Base-by-base conservation (phyloP, 129 eudicot species). In the Pittosporum tobira region DNA sequence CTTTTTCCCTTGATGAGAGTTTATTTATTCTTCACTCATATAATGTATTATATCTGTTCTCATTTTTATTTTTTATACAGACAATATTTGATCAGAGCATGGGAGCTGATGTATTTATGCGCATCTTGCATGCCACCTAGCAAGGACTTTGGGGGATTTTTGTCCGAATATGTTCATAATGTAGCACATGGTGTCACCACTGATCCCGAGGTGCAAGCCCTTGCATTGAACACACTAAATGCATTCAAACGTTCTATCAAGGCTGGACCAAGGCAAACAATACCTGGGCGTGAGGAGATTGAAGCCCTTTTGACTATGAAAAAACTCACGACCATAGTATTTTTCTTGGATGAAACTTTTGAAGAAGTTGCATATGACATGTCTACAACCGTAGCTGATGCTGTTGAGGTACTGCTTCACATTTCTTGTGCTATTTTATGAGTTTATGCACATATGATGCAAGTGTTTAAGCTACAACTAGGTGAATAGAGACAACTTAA, bases 101-200 rank as follows among this genome's bases (percentile, higher is more conserved):
- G 99, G 99, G 99, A 93, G 62, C 83, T 93, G 27, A 93, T 93
- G 96, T 87, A 84, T 62, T 67, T 93, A 57, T 93, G 99, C 75
- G 91, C 96, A 58, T 93, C 96, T 26, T 93, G 94, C 76, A 87
- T 93, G 99, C 96, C 94, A 23, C 99, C 99, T 67, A 81, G 94
- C 83, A 93, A 93, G 74, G 96, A 93, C 48, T 81, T 93, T 57
- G 96, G 85, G 18, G 94, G 84, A 34, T 93, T 87, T 73, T 73
- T 93, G 54, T 87, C 96, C 3, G 96, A 87, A 62, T 93, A 93
- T 66, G 74, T 84, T 40, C 96, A 93, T 29, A 79, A 71, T 66
- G 88, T 87, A 58, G 94, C 94, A 64, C 84, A 93, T 62, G 66
- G 81, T 70, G 73, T 47, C 22, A 79, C 61, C 61, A 63, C 72